Base-by-base conservation (phyloP, 331 rosid genomes). In the Pyracantha coccinea region DNA sequence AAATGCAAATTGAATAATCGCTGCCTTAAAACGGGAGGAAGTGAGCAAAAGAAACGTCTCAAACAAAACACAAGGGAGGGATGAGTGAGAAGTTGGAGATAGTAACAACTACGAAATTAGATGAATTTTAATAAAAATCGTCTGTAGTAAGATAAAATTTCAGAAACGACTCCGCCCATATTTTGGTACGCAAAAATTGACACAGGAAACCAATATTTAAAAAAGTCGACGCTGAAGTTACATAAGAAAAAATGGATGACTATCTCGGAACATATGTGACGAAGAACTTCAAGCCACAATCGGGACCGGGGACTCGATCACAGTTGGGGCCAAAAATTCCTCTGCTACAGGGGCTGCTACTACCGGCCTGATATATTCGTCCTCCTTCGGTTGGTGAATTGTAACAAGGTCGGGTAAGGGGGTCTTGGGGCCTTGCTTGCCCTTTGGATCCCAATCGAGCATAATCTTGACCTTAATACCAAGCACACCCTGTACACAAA, bases 311-410 rank as follows among this genome's bases (percentile, higher is more conserved):
- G 89, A 76, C 50, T 92, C 98, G n/a, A 86, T 80, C 74, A 88
- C 94, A n/a, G 75, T 77, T 20, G 86, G 59, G 58, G 79, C 25
- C 66, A 83, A 71, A 67, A 84, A 44, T 4, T 83, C 82, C 9
- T 72, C 78, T 8, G 77, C 70, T 13, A 11, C 70, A 25, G 16
- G 45, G 73, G 77, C 61, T 55, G 80, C 61, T 5, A 41, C 44
- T 50, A 54, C 73, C 5, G 86, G 84, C 72, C 82, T 65, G 64
- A 24, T 44, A 47, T 78, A 83, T 57, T 80, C 90, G 4, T 93
- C 96, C 45, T 91, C 97, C 86, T 91, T 91, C 32, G 97, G 94
- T 71, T 93, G 19, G 77, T 93, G 96, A 66, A 93, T 89, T 1
- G 92, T 86, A 73, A 93, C 97, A 8, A 81, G 72, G 79, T 86